Evolutionary conservation across 1,284 basidiomycete species (phyloP), one percentile per base, ranked within the genome.

Genomic region (Tetrapyrgos nigripes): DNA sequence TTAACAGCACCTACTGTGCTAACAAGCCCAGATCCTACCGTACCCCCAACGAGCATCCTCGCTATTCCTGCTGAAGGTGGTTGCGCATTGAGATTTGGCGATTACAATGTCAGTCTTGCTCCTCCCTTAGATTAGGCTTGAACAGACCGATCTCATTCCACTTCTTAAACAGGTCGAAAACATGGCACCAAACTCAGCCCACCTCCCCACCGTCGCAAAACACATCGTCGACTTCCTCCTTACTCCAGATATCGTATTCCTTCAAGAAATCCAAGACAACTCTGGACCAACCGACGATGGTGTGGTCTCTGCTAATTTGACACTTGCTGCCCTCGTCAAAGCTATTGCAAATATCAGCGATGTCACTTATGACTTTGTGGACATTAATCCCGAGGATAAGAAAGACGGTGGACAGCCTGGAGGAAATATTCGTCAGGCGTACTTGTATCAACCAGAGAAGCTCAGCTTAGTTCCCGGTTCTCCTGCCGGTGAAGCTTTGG

Each of bases 251-350:
- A 78, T 89, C 58, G 69, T 89, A 60, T 87, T 87, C 68, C 62
- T 89, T 14, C 87, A 89, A 70, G 87, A 89, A 66, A 84, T 89
- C 21, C 85, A 88, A 65, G 86, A 88, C 67, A 83, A 88, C 69
- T 82, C 79, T 3, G 87, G 86, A 3, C 65, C 79, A 3, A 83
- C 72, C 1, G 70, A 88, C 67, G 80, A 88, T 66, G 87, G 86
- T 27, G 76, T 76, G 8, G 82, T 86, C 27, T 74, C 68, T 54
- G 85, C 84, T 3, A 83, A 85, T 67, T 65, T 82, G 55, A 88
- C 86, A 0, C 74, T 89, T 31, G 67, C 75, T 13, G 79, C 76
- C 9, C 71, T 89, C 21, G 76, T 80, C 11, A 75, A 76, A 19
- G 81, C 85, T 11, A 87, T 89, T 64, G 71, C 72, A 28, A 70